Percentiles rank a stretch among this genome's conserved stretches.
Evolutionary conservation across 2,329 filamentous ascomycete species (phyloP).

Genomic region (Harringtonia lauricola): DNA sequence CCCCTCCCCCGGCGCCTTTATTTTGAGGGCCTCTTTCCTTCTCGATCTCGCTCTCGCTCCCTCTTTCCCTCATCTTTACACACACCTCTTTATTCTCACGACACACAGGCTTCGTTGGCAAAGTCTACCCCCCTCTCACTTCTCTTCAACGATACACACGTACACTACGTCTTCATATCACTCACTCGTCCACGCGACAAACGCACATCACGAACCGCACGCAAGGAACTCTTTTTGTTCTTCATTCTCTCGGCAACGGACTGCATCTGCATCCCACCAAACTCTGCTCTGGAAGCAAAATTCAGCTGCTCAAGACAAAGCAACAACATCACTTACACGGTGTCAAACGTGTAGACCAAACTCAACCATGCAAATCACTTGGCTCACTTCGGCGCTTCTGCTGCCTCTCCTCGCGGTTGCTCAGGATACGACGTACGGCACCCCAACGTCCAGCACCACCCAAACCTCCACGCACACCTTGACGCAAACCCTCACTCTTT

Average conservation of each 20-base stretch:
- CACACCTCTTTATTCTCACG: conserved; percentile 7
- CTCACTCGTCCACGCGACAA: not conserved
- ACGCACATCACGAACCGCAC: not conserved
- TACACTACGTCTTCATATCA: not conserved
- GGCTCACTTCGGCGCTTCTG: conserved; percentile 32
- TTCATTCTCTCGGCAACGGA: too few species aligned
- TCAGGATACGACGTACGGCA: conserved; percentile 28
- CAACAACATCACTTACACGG: not conserved
- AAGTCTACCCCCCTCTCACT: conserved; percentile 27
- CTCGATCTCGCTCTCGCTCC: conserved; percentile 4
- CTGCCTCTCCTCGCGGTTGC: conserved; percentile 42
- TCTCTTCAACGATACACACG: not conserved
- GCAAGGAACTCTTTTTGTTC: too few species aligned
- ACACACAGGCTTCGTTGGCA: conserved; percentile 41
- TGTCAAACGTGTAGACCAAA: not conserved
- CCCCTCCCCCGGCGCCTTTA: not conserved
- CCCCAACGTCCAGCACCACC: conserved; percentile 33
- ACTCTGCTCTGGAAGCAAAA: too few species aligned
- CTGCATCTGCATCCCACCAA: not conserved
- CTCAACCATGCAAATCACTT: too few species aligned
- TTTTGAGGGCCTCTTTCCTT: conserved; percentile 6
- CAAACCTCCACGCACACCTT: conserved; percentile 40
- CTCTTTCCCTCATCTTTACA: conserved; percentile 7
- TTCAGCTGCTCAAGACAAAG: too few species aligned
- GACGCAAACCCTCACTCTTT: conserved; percentile 30